Percentiles rank a stretch among this genome's conserved stretches.
Conservation (phyloP, 75 land plant genomes). For the Cryptomeria japonica region DNA sequence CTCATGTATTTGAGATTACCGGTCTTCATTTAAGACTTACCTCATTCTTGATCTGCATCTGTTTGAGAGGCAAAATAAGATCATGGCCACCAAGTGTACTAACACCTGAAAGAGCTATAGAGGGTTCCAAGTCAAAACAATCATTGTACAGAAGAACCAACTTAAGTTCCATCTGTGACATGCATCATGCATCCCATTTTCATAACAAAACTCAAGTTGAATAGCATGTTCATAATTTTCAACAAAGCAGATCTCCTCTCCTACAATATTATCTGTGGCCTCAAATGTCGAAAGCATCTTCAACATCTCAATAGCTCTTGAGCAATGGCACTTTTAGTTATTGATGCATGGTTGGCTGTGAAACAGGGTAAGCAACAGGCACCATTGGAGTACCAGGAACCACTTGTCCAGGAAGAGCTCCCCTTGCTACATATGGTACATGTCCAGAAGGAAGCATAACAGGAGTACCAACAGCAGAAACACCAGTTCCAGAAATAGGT, state of each 20-base stretch:
- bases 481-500: slow-evolving; percentile 58
- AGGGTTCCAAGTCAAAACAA: background rate
- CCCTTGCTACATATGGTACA: slow-evolving; percentile 47
- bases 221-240: background rate
- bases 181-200: background rate
- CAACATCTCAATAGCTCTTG: background rate
- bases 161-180: background rate
- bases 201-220: background rate
- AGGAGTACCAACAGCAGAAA: slow-evolving; percentile 77
- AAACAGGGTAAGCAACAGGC: slow-evolving; percentile 53
- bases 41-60: background rate
- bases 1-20: background rate
- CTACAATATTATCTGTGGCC: background rate
- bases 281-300: background rate
- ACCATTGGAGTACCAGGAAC: slow-evolving; percentile 64
- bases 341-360: slow-evolving; percentile 49
- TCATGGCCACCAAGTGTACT: background rate
- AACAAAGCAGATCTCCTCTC: background rate
- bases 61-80: background rate
- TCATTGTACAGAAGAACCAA: slow-evolving; percentile 4
- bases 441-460: slow-evolving; percentile 34
- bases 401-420: slow-evolving; percentile 42
- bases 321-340: slow-evolving; percentile 15
- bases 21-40: background rate
- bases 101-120: background rate